phyloP scores from a whole-genome alignment of 1,284 basidiomycete species.

The Meira nashicola region DNA sequence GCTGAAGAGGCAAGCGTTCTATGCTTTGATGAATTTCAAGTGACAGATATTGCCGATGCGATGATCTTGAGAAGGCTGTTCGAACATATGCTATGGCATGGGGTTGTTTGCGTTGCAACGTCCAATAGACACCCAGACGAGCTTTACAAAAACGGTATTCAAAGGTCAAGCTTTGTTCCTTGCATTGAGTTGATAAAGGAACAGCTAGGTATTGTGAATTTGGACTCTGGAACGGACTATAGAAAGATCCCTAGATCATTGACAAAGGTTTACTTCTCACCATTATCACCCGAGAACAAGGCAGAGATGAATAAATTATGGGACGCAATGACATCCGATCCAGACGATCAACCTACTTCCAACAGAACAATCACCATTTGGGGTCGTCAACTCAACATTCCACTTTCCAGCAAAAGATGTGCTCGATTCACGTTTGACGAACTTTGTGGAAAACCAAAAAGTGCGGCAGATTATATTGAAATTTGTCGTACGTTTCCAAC shows the following conservation, averaged over 20 bases:
- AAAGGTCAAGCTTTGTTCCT: slow-evolving; percentile 90
- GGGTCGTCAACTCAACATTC: slow-evolving; percentile 77
- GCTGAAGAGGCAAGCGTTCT: slow-evolving; percentile 67
- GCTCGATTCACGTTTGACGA: slow-evolving; percentile 84
- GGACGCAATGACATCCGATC: slow-evolving; percentile 63
- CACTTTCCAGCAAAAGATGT: slow-evolving; percentile 59
- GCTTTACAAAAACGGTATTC: slow-evolving; percentile 97
- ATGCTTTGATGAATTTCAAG: slow-evolving; percentile 99
- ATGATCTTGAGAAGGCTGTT: slow-evolving; percentile 91
- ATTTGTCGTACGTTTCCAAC: slow-evolving; percentile 81
- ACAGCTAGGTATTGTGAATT: slow-evolving; percentile 77
- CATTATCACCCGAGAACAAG: slow-evolving; percentile 62
- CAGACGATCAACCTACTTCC: slow-evolving; percentile 60
- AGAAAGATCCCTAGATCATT: slow-evolving; percentile 54
- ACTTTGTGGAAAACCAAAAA: slow-evolving; percentile 81
- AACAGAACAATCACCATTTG: slow-evolving; percentile 74
- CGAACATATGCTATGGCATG: slow-evolving; percentile 76
- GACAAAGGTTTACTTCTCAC: slow-evolving; percentile 85
- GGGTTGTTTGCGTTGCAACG: slow-evolving; percentile 90
- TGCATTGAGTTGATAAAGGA: slow-evolving; percentile 89
- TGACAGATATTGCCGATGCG: slow-evolving; percentile 96
- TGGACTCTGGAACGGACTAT: slow-evolving; percentile 86
- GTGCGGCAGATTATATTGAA: slow-evolving; percentile 93
- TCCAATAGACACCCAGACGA: slow-evolving; percentile 97
- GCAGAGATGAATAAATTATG: slow-evolving; percentile 78